These are phyloP conservation scores for Chytriomyces confervae DNA, from an alignment of 192 early-diverging fungal genomes.

Conservation along the genomic window DNA sequence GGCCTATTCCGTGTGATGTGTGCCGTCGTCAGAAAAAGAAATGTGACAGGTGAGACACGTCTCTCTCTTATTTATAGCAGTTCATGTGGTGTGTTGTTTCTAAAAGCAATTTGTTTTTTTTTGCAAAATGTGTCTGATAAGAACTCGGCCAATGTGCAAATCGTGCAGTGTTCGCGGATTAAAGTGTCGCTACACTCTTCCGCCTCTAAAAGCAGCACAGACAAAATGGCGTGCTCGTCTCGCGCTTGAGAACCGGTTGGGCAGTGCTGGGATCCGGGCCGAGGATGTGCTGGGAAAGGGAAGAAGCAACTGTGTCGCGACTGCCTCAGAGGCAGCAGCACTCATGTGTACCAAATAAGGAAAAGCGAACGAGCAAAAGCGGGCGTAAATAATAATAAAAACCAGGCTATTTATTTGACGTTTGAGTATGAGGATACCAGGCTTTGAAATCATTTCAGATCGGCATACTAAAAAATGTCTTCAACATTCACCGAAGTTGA, in stretches of 20 bases:
- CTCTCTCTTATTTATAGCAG: not conserved
- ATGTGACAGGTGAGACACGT: not conserved
- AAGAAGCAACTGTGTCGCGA: not conserved
- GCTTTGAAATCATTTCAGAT: conserved; percentile 3
- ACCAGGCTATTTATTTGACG: not conserved
- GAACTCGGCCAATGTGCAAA: conserved; percentile 6
- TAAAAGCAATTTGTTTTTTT: not conserved
- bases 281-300: not conserved
- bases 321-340: not conserved
- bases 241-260: conserved; percentile 9
- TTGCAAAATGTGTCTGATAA: not conserved
- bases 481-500: not conserved
- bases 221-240: conserved; percentile 14
- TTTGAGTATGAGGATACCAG: no score
- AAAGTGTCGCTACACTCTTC: not conserved
- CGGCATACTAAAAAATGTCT: not conserved
- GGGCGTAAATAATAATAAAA: not conserved
- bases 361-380: not conserved
- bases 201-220: not conserved
- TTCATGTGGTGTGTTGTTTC: not conserved
- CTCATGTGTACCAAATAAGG: not conserved
- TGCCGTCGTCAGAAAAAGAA: conserved; percentile 21
- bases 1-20: conserved; percentile 6
- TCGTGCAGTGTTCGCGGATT: not conserved
- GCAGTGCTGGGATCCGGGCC: not conserved